These are phyloP conservation scores for Phytophthora megakarya DNA, from an alignment of 352 stramenopile species.

Conservation along the genomic window DNA sequence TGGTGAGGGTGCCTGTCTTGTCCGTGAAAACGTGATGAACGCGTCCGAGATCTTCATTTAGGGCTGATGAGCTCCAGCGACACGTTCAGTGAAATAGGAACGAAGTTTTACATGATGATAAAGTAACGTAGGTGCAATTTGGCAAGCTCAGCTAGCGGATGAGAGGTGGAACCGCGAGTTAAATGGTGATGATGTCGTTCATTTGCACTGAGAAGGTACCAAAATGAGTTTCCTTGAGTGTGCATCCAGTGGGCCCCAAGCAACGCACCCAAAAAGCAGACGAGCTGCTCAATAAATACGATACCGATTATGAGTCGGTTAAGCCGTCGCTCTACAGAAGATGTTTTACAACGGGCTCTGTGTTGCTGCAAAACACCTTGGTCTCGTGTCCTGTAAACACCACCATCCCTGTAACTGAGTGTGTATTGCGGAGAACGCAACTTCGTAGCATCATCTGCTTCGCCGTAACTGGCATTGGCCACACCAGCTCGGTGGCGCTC, in stretches of 20 bases:
- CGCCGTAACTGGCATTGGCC: constrained; percentile 75
- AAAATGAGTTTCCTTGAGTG: constrained; percentile 59
- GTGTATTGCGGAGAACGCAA: constrained; percentile 89
- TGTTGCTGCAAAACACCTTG: constrained; percentile 87
- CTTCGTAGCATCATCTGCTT: constrained; percentile 92
- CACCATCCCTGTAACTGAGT: constrained; percentile 80
- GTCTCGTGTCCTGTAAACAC: constrained; percentile 91
- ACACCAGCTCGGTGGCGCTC: constrained; percentile 75
- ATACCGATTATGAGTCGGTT: constrained; percentile 77
- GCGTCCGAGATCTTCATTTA: constrained; percentile 94
- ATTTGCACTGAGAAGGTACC: constrained; percentile 55
- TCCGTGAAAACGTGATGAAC: constrained; percentile 94
- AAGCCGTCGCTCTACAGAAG: constrained; percentile 73
- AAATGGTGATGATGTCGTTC: constrained; percentile 19
- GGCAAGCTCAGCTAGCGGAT: constrained; percentile 64
- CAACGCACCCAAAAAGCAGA: constrained; percentile 70
- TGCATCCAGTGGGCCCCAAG: constrained; percentile 78
- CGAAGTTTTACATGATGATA: constrained; percentile 97
- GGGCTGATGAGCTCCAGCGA: constrained; percentile 92
- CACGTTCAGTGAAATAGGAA: constrained; percentile 99
- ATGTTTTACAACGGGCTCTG: constrained; percentile 79
- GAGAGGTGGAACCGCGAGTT: constrained; percentile 26
- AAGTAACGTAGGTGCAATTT: constrained; percentile 93
- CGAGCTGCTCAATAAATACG: constrained; percentile 74
- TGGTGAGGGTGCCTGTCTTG: constrained; percentile 96